Evolutionary conservation across 192 early-diverging fungal genomes (phyloP).

Genomic region (Backusella australiensis): DNA sequence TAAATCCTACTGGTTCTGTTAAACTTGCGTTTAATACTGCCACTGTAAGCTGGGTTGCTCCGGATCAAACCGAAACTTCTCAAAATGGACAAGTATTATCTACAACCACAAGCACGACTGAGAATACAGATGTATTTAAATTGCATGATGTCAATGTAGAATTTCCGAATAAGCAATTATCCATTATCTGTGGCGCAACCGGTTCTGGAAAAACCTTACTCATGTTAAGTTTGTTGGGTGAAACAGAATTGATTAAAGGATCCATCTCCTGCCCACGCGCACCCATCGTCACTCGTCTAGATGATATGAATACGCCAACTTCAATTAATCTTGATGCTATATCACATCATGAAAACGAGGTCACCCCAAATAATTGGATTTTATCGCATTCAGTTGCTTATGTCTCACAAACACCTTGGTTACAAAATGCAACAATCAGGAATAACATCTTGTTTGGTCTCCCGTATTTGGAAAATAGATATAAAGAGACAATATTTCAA

Average conservation of each 20-base stretch:
- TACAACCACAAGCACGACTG: neutral
- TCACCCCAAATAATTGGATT: conserved; percentile 26
- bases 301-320: neutral
- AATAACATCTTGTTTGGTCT: conserved; percentile 66
- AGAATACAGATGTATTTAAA: conserved; percentile 18
- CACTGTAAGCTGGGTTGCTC: conserved; percentile 65
- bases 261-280: conserved; percentile 35
- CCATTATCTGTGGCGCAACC: conserved; percentile 68
- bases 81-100: no score
- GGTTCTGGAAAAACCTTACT: conserved; percentile 87
- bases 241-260: conserved; percentile 38
- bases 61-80: conserved; percentile 8
- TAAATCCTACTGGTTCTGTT: neutral
- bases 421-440: conserved; percentile 71
- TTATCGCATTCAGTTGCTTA: conserved; percentile 63
- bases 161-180: conserved; percentile 48
- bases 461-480: conserved; percentile 23
- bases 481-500: conserved; percentile 36
- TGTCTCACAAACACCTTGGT: conserved; percentile 64
- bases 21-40: conserved; percentile 36
- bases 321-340: conserved; percentile 12
- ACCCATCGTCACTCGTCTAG: neutral
- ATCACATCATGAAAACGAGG: neutral
- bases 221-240: conserved; percentile 78
- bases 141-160: conserved; percentile 43